These are phyloP conservation scores for Phaeolepiota aurea DNA, from an alignment of 768 basidiomycete genomes.

Conservation along the genomic window DNA sequence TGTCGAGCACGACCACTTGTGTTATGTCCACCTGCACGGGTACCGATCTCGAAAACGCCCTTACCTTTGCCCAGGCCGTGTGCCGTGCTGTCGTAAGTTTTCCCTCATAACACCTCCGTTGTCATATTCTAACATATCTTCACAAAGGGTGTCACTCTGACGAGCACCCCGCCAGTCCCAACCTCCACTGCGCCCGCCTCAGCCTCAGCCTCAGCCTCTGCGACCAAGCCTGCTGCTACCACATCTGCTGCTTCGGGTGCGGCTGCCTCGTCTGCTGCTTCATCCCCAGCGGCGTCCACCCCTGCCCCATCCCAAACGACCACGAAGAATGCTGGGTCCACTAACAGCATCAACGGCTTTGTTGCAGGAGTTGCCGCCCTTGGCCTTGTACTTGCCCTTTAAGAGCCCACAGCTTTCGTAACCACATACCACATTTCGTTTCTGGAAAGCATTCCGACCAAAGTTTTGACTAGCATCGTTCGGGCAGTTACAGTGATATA, in stretches of 20 bases:
- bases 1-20: conserved; percentile 38
- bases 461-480: neutral
- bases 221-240: neutral
- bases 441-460: neutral
- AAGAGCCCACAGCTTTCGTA: conserved; percentile 9
- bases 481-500: neutral
- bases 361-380: conserved; percentile 30
- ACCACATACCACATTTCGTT: neutral
- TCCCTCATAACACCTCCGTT: neutral
- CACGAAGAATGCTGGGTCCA: conserved; percentile 12
- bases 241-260: neutral
- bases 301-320: too few relatives aligned
- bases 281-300: conserved; percentile 7
- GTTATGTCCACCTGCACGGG: conserved; percentile 37
- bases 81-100: conserved; percentile 44
- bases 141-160: conserved; percentile 48
- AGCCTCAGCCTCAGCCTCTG: conserved; percentile 1
- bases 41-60: conserved; percentile 35
- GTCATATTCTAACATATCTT: conserved; percentile 3
- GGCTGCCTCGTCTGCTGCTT: conserved; percentile 1
- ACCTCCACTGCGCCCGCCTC: conserved; percentile 4
- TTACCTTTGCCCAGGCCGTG: conserved; percentile 26
- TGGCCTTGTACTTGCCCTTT: conserved; percentile 37
- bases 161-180: conserved; percentile 14
- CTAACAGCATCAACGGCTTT: conserved; percentile 24